Percentiles rank a stretch among this genome's conserved stretches.
Conservation (phyloP, 371 early-diverging fungal genomes). For the Syncephalis plumigaleata region DNA sequence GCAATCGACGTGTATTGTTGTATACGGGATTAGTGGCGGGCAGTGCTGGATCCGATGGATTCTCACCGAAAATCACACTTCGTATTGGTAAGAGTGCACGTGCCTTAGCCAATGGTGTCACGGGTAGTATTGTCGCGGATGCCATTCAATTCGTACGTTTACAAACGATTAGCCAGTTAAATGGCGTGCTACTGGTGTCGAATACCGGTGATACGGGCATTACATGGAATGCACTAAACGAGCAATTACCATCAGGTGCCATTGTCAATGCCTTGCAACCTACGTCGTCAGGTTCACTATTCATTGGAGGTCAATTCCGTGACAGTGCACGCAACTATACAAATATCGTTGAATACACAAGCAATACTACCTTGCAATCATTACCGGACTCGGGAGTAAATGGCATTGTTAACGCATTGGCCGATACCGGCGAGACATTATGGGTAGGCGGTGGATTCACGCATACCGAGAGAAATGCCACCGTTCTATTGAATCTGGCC, state of each 20-base stretch:
- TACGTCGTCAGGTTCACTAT: slow-evolving; percentile 1
- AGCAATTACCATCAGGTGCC: too few relatives aligned
- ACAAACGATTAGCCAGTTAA: slow-evolving; percentile 16
- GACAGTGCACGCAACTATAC: background rate
- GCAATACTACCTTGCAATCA: slow-evolving; percentile 1
- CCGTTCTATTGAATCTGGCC: background rate
- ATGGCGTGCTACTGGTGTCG: slow-evolving; percentile 11
- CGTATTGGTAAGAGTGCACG: slow-evolving; percentile 12
- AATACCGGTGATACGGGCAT: slow-evolving; percentile 1
- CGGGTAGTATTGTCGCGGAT: slow-evolving; percentile 21
- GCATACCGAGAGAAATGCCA: background rate
- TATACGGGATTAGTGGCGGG: slow-evolving; percentile 24
- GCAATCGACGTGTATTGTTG: slow-evolving; percentile 14
- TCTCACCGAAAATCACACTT: slow-evolving; percentile 25
- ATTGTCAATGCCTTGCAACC: too few relatives aligned
- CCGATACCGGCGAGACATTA: background rate
- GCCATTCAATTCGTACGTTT: slow-evolving; percentile 32
- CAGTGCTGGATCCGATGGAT: slow-evolving; percentile 14
- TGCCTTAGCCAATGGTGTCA: slow-evolving; percentile 4
- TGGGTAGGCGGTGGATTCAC: slow-evolving; percentile 7
- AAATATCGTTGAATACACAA: slow-evolving; percentile 8
- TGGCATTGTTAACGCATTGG: slow-evolving; percentile 5
- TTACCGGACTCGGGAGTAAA: slow-evolving; percentile 4
- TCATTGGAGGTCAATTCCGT: slow-evolving; percentile 11
- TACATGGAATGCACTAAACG: background rate